Evolutionary conservation across 371 early-diverging fungal genomes (phyloP), one percentile per base, ranked within the genome.

Genomic region (Mucor ambiguus): DNA sequence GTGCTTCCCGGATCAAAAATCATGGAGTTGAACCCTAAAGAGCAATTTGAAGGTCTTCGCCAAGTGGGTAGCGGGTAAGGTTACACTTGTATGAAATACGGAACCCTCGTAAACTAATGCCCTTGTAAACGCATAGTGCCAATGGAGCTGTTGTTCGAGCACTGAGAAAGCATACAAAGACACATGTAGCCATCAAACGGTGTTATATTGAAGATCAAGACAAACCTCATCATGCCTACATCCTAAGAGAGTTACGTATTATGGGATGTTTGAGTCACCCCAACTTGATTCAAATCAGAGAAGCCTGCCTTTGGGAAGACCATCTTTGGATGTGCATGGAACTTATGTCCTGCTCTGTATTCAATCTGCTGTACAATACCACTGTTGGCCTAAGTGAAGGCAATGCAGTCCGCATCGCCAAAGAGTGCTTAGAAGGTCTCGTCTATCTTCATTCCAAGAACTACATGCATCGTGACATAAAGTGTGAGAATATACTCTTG

Each of bases 321-420:
- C 69, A 83, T 69, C 68, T 80, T 14, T 83, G 80, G 80, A 80
- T 83, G 77, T 76, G 77, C 48, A 83, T 83, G 83, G 83, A 83
- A 48, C 59, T 83, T 33, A 78, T 83, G 83, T 69, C 76, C 10
- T 83, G 83, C 59, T 83, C 83, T 26, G 81, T 83, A 18, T 83
- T 83, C 48, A 77, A 74, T 41, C 48, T 83, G 24, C 54, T 83
- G 18, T 80, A 63, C 49, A 78, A 83, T 44, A 76, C 76, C 28
- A 77, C 76, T 14, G 63, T 68, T 22, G 83, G 83, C n/a, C 57
- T 83, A 24, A 69, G 70, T 44, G 83, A 83, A 69, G 68, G 73
- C 6, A 68, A 75, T 64, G 73, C 83, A 11, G 63, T 83, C 22
- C 72, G 74, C 49, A 72, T 83, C 26, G 75, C 80, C 7, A 65